Evolutionary conservation across 1,284 basidiomycete genomes (phyloP).

Genomic region (Cutaneotrichosporon spelunceum): DNA sequence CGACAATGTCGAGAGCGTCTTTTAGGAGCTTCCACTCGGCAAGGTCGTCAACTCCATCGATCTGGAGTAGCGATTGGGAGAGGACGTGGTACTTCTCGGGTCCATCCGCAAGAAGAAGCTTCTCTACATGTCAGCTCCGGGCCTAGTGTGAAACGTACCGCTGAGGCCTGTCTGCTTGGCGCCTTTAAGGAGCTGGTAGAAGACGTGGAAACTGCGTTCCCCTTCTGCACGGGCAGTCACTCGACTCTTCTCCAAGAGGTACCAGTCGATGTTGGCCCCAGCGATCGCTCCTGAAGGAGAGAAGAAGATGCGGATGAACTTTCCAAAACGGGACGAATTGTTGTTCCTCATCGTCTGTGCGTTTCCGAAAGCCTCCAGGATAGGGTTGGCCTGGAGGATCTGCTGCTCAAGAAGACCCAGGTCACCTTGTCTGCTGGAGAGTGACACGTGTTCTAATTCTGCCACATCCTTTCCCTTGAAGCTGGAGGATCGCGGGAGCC

Average conservation of each 20-base stretch:
- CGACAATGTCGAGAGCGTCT: constrained; percentile 46
- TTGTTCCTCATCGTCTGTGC: constrained; percentile 98
- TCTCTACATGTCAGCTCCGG: constrained; percentile 54
- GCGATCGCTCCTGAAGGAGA: constrained; percentile 90
- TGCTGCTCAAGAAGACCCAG: constrained; percentile 90
- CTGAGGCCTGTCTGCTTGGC: constrained; percentile 62
- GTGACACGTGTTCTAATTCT: constrained; percentile 48
- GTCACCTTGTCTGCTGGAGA: constrained; percentile 58
- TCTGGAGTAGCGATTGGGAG: constrained; percentile 80
- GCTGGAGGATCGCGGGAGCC: constrained; percentile 47
- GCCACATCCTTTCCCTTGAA: constrained; percentile 48
- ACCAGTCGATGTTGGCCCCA: constrained; percentile 99
- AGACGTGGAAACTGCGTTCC: constrained; percentile 94
- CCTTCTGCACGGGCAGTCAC: constrained; percentile 83
- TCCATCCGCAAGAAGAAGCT: constrained; percentile 69
- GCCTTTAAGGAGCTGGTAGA: constrained; percentile 82
- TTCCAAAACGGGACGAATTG: constrained; percentile 94
- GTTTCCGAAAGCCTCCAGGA: constrained; percentile 97
- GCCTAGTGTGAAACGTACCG: constrained; percentile 53
- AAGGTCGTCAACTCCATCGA: constrained; percentile 91
- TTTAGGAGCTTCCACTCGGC: constrained; percentile 82
- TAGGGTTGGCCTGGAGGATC: constrained; percentile 96
- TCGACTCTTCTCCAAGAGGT: constrained; percentile 94
- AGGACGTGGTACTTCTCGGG: constrained; percentile 87
- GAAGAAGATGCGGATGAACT: constrained; percentile 96